Evolutionary conservation across 2,329 filamentous ascomycete species (phyloP).

Genomic region (Didymella exigua): DNA sequence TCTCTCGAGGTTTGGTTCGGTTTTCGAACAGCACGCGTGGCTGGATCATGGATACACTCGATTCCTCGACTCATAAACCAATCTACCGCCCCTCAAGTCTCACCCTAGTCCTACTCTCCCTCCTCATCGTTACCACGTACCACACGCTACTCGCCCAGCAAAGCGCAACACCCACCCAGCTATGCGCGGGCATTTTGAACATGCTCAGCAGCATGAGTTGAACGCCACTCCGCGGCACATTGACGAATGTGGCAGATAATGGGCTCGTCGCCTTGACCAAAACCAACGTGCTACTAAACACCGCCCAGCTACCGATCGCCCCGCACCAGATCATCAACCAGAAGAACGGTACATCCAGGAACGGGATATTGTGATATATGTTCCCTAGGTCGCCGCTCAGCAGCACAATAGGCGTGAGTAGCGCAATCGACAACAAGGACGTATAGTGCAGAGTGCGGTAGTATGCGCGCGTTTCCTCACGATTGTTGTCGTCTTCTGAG

Average conservation of each 20-base stretch:
- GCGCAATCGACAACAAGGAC: constrained; percentile 56
- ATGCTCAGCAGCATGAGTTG: constrained; percentile 55
- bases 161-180: constrained; percentile 58
- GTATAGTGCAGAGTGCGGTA: constrained; percentile 60
- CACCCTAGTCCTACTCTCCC: constrained; percentile 42
- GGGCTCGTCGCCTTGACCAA: constrained; percentile 58
- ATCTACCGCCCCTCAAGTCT: constrained; percentile 37
- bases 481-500: constrained; percentile 39
- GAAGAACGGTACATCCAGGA: constrained; percentile 62
- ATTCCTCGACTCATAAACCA: background rate
- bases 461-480: constrained; percentile 58
- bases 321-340: constrained; percentile 60
- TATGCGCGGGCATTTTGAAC: constrained; percentile 57
- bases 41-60: background rate
- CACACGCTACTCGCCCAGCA: constrained; percentile 58
- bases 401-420: constrained; percentile 57
- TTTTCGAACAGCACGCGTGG: no score
- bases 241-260: constrained; percentile 57
- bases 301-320: constrained; percentile 55
- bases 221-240: constrained; percentile 56
- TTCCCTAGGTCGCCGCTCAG: constrained; percentile 57
- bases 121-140: constrained; percentile 54
- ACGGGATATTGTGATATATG: constrained; percentile 60
- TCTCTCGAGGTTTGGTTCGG: no score
- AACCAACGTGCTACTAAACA: constrained; percentile 56